phyloP scores from a whole-genome alignment of 2,329 filamentous ascomycete species.

The Sporothrix schenckii region DNA sequence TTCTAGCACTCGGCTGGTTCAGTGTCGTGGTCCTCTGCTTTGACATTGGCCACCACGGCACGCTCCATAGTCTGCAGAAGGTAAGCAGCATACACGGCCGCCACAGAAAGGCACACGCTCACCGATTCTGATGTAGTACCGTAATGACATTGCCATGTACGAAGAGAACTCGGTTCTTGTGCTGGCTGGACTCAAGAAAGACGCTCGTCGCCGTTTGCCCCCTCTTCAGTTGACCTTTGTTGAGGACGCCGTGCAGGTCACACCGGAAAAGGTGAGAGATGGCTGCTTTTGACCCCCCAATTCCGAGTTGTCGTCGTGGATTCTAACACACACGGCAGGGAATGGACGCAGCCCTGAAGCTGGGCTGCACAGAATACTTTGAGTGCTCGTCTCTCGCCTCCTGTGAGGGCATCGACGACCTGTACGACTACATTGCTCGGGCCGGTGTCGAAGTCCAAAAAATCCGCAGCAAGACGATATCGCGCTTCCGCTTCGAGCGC shows the following conservation, averaged over 20 bases:
- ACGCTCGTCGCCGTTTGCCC: slow-evolving; percentile 34
- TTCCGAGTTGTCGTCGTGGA: too few species aligned
- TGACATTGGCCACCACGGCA: slow-evolving; percentile 33
- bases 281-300: not conserved
- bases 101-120: not conserved
- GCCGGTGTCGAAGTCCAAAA: slow-evolving; percentile 34
- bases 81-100: not conserved
- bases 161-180: slow-evolving; percentile 36
- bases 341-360: slow-evolving; percentile 11
- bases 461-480: slow-evolving; percentile 33
- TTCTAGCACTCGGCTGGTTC: slow-evolving; percentile 35
- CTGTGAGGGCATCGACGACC: slow-evolving; percentile 35
- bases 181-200: slow-evolving; percentile 37
- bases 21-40: slow-evolving; percentile 37
- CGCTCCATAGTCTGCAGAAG: slow-evolving; percentile 32
- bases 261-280: slow-evolving; percentile 24
- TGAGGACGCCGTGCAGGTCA: slow-evolving; percentile 34
- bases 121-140: slow-evolving; percentile 30
- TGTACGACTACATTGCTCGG: slow-evolving; percentile 34
- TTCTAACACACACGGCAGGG: slow-evolving; percentile 20
- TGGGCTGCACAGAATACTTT: slow-evolving; percentile 35
- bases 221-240: slow-evolving; percentile 35
- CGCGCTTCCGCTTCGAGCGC: slow-evolving; percentile 33
- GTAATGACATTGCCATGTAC: slow-evolving; percentile 36
- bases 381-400: slow-evolving; percentile 36